Evolutionary conservation across 2,329 filamentous ascomycete species (phyloP).

Genomic region (Fusarium duplospermum): DNA sequence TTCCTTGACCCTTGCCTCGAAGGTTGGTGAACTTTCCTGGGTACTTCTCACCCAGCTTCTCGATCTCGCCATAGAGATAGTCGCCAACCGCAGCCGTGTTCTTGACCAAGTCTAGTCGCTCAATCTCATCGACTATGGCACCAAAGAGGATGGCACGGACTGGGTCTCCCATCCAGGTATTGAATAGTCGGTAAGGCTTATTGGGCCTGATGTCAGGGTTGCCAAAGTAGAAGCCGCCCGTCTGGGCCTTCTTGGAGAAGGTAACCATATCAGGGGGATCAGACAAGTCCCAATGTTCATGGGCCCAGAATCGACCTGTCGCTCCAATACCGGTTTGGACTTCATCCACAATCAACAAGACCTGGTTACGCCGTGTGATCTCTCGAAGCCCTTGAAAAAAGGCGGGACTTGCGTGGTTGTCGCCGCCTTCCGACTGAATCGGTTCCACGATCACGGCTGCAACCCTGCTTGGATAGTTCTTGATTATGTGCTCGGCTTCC

Average conservation of each 20-base stretch:
- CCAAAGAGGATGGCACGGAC: slow-evolving; percentile 86
- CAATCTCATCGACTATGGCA: slow-evolving; percentile 83
- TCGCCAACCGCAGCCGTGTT: not conserved
- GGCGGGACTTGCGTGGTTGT: not conserved
- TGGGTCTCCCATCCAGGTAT: slow-evolving; percentile 96
- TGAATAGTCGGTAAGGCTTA: slow-evolving; percentile 94
- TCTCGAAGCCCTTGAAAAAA: not conserved
- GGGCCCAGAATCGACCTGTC: slow-evolving; percentile 94
- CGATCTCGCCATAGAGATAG: not conserved
- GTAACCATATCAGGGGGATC: slow-evolving; percentile 91
- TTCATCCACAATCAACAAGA: slow-evolving; percentile 66
- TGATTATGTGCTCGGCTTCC: not conserved
- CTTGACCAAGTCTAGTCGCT: not conserved
- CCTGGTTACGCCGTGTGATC: not conserved
- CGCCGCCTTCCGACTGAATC: not conserved
- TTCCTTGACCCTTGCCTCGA: not conserved
- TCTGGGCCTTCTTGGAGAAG: slow-evolving; percentile 69
- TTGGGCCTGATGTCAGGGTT: slow-evolving; percentile 85
- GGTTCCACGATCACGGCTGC: not conserved
- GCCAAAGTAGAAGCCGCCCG: not conserved
- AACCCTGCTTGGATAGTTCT: not conserved
- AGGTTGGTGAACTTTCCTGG: not conserved
- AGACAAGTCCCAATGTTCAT: slow-evolving; percentile 88
- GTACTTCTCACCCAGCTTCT: not conserved
- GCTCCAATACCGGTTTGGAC: slow-evolving; percentile 93